phyloP scores from a whole-genome alignment of 441 rosid species.

The Syzygium malaccense region DNA sequence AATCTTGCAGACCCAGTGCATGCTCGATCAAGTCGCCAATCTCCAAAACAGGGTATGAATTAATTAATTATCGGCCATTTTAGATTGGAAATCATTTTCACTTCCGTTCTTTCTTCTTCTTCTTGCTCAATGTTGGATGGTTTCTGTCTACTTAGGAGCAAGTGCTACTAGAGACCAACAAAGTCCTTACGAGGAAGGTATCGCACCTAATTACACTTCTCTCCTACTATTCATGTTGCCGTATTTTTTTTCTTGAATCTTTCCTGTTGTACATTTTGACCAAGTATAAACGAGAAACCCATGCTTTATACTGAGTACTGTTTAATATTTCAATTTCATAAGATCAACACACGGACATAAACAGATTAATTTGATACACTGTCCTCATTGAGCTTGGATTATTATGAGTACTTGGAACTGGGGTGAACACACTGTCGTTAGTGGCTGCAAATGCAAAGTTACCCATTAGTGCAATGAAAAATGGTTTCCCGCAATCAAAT shows the following conservation, averaged over 20 bases:
- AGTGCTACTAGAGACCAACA: constrained; percentile 34
- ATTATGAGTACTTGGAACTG: not conserved
- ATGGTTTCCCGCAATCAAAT: not conserved
- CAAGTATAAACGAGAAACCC: not conserved
- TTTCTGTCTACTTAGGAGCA: constrained; percentile 29
- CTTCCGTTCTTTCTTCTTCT: not conserved
- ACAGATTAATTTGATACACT: not conserved
- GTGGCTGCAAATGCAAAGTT: not conserved
- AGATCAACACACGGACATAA: not conserved
- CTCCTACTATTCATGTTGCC: not conserved
- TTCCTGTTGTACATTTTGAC: not conserved
- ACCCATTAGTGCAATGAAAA: not conserved
- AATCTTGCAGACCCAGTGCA: constrained; percentile 35
- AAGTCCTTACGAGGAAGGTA: constrained; percentile 40
- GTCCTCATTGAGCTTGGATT: not conserved
- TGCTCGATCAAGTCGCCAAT: constrained; percentile 39
- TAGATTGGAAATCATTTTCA: not conserved
- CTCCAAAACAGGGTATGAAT: constrained; percentile 48
- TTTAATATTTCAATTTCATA: not conserved
- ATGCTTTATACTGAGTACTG: not conserved
- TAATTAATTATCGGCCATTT: not conserved
- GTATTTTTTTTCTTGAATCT: not conserved
- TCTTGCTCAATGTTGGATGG: not conserved
- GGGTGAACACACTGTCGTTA: not conserved
- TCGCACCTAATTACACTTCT: not conserved